Conservation (phyloP, 176 grass and related monocot species). For the Urochloa ruziziensis region DNA sequence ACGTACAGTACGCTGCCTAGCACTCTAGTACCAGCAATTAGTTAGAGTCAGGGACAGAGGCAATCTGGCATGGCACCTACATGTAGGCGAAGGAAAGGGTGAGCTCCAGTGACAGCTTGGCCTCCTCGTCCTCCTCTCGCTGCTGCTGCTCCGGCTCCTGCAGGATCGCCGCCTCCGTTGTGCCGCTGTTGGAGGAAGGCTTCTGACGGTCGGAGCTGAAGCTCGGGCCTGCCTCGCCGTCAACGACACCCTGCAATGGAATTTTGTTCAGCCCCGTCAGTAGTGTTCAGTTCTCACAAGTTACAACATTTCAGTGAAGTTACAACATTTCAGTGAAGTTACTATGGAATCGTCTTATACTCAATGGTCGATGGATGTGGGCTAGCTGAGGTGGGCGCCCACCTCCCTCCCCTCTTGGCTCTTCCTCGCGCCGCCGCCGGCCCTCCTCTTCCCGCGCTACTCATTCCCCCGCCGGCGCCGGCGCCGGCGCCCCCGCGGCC, state of each 20-base stretch:
- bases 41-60: not conserved
- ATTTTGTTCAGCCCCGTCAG: not conserved
- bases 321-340: too few relatives aligned
- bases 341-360: too few relatives aligned
- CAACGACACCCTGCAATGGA: not conserved
- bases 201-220: slow-evolving; percentile 21
- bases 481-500: too few relatives aligned
- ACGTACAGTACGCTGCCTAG: slow-evolving; percentile 10
- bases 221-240: not conserved
- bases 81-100: slow-evolving; percentile 87
- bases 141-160: slow-evolving; percentile 21
- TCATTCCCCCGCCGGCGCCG: too few relatives aligned
- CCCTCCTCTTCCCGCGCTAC: too few relatives aligned
- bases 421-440: too few relatives aligned
- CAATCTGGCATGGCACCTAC: slow-evolving; percentile 18
- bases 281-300: too few relatives aligned
- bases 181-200: slow-evolving; percentile 9
- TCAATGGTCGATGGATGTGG: too few relatives aligned
- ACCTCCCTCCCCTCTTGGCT: too few relatives aligned
- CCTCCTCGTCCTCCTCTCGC: slow-evolving; percentile 2
- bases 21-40: slow-evolving; percentile 17
- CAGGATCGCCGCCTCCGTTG: not conserved
- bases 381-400: too few relatives aligned
- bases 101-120: slow-evolving; percentile 56
- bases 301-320: too few relatives aligned